Evolutionary conservation across 148 eudicot species (phyloP), one percentile per base, ranked within the genome.

Genomic region (Vaccinium darrowii): DNA sequence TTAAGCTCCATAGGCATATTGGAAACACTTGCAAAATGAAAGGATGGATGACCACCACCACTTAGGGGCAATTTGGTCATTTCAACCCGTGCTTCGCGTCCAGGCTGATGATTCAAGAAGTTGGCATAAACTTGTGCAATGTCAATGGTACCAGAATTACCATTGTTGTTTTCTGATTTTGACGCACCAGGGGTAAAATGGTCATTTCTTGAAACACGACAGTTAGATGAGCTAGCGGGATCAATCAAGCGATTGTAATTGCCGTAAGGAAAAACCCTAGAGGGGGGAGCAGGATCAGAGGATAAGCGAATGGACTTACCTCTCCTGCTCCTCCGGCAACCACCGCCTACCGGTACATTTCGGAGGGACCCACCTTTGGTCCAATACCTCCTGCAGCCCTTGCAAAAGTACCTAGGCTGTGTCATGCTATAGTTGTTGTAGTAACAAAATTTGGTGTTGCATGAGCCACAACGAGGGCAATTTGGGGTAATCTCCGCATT

Each of bases 371-470:
- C 94, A n/a, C 94, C 94, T 78, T 88, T 90, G 56, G 94, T 92
- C 94, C 94, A 92, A 79, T 90, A 92, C 81, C 94, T 84, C 43
- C 89, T 73, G 71, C 94, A 92, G 49, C 80, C 94, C 81, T 92
- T 92, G 82, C 94, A 92, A 57, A 92, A 90, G 90, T 92, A 92
- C 80, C 94, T 87, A 4, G 94, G 94, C 81, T 92, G 94, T 15
- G 91, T 88, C 51, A 90, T 85, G 83, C 94, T 92, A 73, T 92
- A 92, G 73, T 92, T 92, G 85, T 92, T 92, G 91, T 92, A 92
- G 88, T 92, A 92, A 82, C 94, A 92, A 53, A 92, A 92, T 60
- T 92, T 92, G 52, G 94, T 90, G 86, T 92, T 90, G 1, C 92
- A 50, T 3, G 94, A 92, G 80, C 91, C 92, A 80, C 94, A 92